phyloP scores from a whole-genome alignment of 2,329 filamentous ascomycete genomes.

The Sclerotinia nivalis region DNA sequence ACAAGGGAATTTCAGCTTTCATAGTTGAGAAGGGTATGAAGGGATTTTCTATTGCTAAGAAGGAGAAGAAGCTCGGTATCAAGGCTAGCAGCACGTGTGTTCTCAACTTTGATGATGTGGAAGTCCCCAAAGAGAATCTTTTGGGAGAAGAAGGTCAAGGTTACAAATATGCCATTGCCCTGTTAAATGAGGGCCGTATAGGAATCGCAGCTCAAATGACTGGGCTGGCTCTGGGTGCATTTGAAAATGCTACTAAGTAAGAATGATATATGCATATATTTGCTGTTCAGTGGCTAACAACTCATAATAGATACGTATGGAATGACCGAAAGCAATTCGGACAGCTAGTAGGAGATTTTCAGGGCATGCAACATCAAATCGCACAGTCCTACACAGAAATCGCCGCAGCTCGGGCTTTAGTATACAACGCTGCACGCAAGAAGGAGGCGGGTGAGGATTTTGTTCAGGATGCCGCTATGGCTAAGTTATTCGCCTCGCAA shows the following conservation, averaged over 20 bases:
- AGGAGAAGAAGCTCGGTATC: slow-evolving; percentile 99
- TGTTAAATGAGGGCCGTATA: slow-evolving; percentile 95
- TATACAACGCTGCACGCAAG: slow-evolving; percentile 95
- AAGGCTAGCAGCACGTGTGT: slow-evolving; percentile 94
- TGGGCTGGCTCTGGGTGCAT: slow-evolving; percentile 88
- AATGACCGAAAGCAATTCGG: slow-evolving; percentile 98
- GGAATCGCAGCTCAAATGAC: slow-evolving; percentile 99
- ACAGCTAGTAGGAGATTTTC: slow-evolving; percentile 89
- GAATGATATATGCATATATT: slow-evolving; percentile 34
- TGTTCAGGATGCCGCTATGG: slow-evolving; percentile 95
- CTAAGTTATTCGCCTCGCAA: slow-evolving; percentile 92
- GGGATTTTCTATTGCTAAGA: slow-evolving; percentile 95
- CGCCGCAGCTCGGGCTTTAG: slow-evolving; percentile 81
- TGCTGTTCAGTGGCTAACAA: slow-evolving; percentile 28
- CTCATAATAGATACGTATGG: slow-evolving; percentile 73
- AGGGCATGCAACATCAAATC: slow-evolving; percentile 99
- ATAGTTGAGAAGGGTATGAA: slow-evolving; percentile 86
- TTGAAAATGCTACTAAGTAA: slow-evolving; percentile 85
- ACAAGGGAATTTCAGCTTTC: slow-evolving; percentile 97
- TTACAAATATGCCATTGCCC: slow-evolving; percentile 95
- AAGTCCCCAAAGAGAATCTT: slow-evolving; percentile 83
- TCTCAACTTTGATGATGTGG: slow-evolving; percentile 94
- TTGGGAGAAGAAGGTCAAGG: slow-evolving; percentile 87
- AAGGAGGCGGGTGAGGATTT: slow-evolving; percentile 98
- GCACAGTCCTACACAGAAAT: slow-evolving; percentile 96